Base-by-base conservation (phyloP, 2,329 filamentous ascomycete species). In the Neoscytalidium dimidiatum region DNA sequence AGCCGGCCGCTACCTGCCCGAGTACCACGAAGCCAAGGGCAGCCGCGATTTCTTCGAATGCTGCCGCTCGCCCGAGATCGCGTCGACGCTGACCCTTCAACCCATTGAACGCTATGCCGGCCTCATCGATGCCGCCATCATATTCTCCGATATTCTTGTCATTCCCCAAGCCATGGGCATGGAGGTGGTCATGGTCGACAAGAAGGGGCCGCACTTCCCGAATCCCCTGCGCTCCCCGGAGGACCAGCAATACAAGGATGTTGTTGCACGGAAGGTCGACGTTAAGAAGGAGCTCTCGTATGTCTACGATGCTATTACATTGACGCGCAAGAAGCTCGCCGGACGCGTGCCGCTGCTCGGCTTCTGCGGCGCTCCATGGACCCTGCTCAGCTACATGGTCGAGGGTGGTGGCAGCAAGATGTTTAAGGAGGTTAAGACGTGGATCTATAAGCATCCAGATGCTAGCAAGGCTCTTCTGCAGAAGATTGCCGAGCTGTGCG, bases 161-260 rank as follows among this genome's bases (percentile, higher is more conserved):
- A 94, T 99, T 68, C 95, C 95, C 0, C 95, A 99, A 81, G 95
- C 95, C 33, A 92, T 99, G 88, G 95, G 95, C 0, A 99, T 99
- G 95, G 85, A 85, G n/a, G 95, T 99, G 29, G 91, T 98, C 78
- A 99, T 99, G 95, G 85, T 98, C 11, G 94, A 97, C 78, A 96
- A 95, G 81, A 96, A 97, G 79, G 95, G 95, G 0, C 95, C 95
- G 11, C 92, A 96, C 77, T 99, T 99, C 78, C 95, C 95, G 0
- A 82, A 90, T 52, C 95, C 95, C 14, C 84, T 99, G 66, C 84
- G 86, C 74, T 88, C 86, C 43, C 94, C 95, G 3, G 85, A 89
- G 60, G 94, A 97, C 75, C 86, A 85, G 68, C 94, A 98, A 79
- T 98, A 96, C 80, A 83, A 83, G 69, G 83, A 90, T 74, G 85